Base-by-base conservation (phyloP, 495 filamentous ascomycete genomes). In the Collariella sp. region DNA sequence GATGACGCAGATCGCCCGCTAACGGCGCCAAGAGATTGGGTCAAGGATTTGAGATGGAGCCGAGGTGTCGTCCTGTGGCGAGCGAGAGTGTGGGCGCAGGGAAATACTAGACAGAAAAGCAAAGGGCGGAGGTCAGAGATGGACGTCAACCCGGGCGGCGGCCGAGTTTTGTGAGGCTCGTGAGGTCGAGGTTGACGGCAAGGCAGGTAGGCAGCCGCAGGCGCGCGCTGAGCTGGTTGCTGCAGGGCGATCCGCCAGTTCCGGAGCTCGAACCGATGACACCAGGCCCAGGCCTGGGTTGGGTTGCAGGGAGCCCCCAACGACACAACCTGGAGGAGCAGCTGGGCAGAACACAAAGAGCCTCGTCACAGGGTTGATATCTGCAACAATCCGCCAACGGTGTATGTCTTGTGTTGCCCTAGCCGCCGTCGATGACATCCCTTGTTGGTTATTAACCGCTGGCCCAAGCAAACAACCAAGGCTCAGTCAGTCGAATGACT, bases 1-100 rank as follows among this genome's bases (percentile, higher is more conserved):
- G 55, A 20, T 60, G 56, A 34, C 59, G 64, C 36, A 66, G 58
- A 19, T 59, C 56, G 52, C 45, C 46, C n/a, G 58, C 57, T 56
- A 61, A 44, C 35, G 50, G 34, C 16, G 26, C 31, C 55, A 46
- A 42, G 46, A 33, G 4, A 12, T 44, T 31, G 53, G 26, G 26
- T 45, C 46, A 46, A 43, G 35, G 39, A 33, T 20, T 26, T 18
- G 38, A n/a, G 12, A 22, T 5, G n/a, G n/a, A n/a, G n/a, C n/a
- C 26, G 26, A 9, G 26, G 26, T 31, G 9, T 9, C 26, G 26
- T 4, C 26, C 26, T 31, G 9, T 9, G 26, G 9, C 22, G 13
- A 41, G 38, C 38, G 16, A 18, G 38, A 40, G 26, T 31, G 26
- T 31, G 4, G 26, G 26, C 26, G 26, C 26, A 31, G 26, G 26